Evolutionary conservation across 352 stramenopile genomes (phyloP), one percentile per base, ranked within the genome.

Genomic region (Globisporangium nagaii): DNA sequence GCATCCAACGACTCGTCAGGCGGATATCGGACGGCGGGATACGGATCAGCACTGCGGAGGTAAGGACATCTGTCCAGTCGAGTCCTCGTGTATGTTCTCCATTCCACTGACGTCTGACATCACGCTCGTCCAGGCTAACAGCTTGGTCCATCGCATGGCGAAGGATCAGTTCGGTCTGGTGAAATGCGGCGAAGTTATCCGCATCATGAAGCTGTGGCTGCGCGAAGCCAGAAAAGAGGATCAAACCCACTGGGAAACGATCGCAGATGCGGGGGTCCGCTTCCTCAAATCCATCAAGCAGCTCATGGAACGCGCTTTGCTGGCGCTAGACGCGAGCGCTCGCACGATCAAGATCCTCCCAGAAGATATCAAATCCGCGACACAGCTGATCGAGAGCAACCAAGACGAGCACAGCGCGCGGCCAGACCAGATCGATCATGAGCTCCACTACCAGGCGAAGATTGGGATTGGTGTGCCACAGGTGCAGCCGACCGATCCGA

Each of bases 121-220:
- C n/a, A n/a, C n/a, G n/a, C 22, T 40, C 9, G 17, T 13, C n/a
- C n/a, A 86, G 78, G 71, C 75, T 17, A 31, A 73, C 11, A 17
- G 20, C 1, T 55, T 85, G 12, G 19, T 78, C 9, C 3, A 37
- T n/a, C 60, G 69, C 28, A 65, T 86, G 53, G 19, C 56, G 20
- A 39, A 51, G 5, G 71, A 82, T 31, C 58, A 76, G 17, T 64
- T 83, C 13, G 73, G 73, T n/a, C 56, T 70, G 32, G 73, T 74
- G 13, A 72, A 68, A 17, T 73, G 63, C n/a, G 67, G 70, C 27
- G 73, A 88, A 27, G 56, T 86, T 25, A 37, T 83, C 24, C 77
- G 77, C 22, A 42, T 71, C n/a, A 58, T 84, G 58, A 77, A 68
- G 59, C 13, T 30, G 3, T 86, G 74, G 77, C 20, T 78, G 13